Evolutionary conservation across 257 asterid genomes (phyloP), one percentile per base, ranked within the genome.

Genomic region (Fraxinus excelsior): DNA sequence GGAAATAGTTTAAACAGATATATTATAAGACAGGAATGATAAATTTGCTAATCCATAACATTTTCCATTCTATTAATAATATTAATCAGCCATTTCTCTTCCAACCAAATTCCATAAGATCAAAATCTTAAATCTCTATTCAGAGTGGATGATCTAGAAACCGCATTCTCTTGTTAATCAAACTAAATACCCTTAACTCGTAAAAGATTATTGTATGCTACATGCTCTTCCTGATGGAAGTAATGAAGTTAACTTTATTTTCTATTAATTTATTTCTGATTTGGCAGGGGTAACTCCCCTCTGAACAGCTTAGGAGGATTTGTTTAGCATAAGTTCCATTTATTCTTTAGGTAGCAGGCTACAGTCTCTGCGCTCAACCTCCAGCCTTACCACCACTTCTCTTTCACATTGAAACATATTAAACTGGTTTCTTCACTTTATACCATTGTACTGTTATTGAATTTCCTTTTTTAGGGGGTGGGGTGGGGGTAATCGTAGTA

Each of bases 181-280:
- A 58, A 58, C 67, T 14, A 2, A 60, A 60, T 60, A 16, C 13
- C 67, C 29, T 23, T 2, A 60, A 7, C 67, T 60, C 34, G 13
- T 25, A 7, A 60, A 7, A 60, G 32, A 60, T 60, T 19, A 60
- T 11, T 25, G 65, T 56, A 2, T 2, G 67, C 13, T 3, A 60
- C 29, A 60, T 9, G 67, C 32, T 60, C 67, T 21, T 58, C 67
- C 67, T 60, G 67, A 60, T 21, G 67, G n/a, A 62, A 62, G 67
- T 62, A 25, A 23, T 62, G 34, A 25, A 7, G 67, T 25, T 10
- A n/a, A 9, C 67, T 62, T 62, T 8, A 25, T 62, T 62, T 62
- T 25, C 34, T 62, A 25, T 9, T 31, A 34, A 62, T 60, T 21
- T 62, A 12, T 62, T 60, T 62, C 68, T 62, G 32, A 62, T 25